Evolutionary conservation across 2,329 filamentous ascomycete genomes (phyloP).

Genomic region (Thielaviopsis ethacetica): DNA sequence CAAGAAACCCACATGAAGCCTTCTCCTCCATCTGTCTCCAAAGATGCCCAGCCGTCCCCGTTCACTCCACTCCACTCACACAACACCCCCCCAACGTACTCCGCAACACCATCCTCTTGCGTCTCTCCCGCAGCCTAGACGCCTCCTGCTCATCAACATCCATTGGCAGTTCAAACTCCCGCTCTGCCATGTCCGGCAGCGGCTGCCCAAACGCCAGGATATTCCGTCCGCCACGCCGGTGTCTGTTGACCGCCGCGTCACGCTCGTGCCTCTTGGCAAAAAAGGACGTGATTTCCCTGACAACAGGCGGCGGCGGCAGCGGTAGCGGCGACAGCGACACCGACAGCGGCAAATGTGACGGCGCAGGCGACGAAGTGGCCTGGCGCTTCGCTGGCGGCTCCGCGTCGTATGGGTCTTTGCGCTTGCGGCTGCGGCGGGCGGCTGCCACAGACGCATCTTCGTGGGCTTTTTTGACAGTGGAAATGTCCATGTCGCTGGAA

Average conservation of each 20-base stretch:
- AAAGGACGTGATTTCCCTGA: slow-evolving; percentile 67
- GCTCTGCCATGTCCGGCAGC: slow-evolving; percentile 53
- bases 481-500: slow-evolving; percentile 45
- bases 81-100: background rate
- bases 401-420: slow-evolving; percentile 14
- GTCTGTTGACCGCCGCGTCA: slow-evolving; percentile 58
- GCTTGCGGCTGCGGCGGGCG: slow-evolving; percentile 15
- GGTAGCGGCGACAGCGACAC: background rate
- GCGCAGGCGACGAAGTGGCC: slow-evolving; percentile 13
- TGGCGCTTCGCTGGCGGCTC: slow-evolving; percentile 13
- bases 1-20: background rate
- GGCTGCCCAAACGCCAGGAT: slow-evolving; percentile 68
- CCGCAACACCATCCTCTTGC: background rate
- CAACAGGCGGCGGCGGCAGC: slow-evolving; percentile 22
- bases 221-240: slow-evolving; percentile 51
- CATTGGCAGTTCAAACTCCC: slow-evolving; percentile 59
- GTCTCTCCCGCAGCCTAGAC: slow-evolving; percentile 16
- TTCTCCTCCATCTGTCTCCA: background rate
- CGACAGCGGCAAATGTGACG: slow-evolving; percentile 14
- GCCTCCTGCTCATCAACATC: slow-evolving; percentile 41
- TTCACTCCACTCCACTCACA: background rate
- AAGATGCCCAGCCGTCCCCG: too few relatives aligned
- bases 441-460: slow-evolving; percentile 40
- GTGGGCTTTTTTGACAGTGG: slow-evolving; percentile 57
- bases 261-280: slow-evolving; percentile 67